Evolutionary conservation across 768 basidiomycete genomes (phyloP), one percentile per base, ranked within the genome.

Genomic region (Thelephora ganbajun): DNA sequence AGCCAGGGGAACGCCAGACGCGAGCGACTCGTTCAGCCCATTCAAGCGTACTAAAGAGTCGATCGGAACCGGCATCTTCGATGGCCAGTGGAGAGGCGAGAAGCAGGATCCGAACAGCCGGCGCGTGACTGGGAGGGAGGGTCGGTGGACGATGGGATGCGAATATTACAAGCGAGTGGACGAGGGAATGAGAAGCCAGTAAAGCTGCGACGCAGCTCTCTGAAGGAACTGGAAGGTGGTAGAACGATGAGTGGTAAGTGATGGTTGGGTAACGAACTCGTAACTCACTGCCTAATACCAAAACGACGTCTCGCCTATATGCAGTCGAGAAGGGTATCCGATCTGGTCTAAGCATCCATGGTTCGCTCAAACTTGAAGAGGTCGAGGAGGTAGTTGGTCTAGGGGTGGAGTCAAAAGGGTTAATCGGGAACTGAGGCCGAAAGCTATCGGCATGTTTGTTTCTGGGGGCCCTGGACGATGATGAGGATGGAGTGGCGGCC

Each of bases 11-110:
- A 3, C 66, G 57, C 68, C 68, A 69, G 11, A 58, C 20, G n/a
- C 63, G 59, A 3, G 61, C 60, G 6, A 68, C 56, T 4, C 63
- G 65, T 49, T 68, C 66, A 0, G 66, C 68, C 63, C 66, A 67
- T n/a, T 65, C 65, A 11, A 69, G 54, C 1, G 63, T 54, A 36
- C 60, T 58, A 7, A 63, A 64, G 42, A 69, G 57, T 19, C 64
- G 65, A 6, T 64, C 50, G 2, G 66, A 62, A 16, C 63, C 62
- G 11, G 54, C 54, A 26, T 58, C 57, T 47, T 65, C 63, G 30
- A 62, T 51, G 7, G 57, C 59, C 2, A 69, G 51, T 1, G 67
- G 67, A 6, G 55, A 45, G 1, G 53, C 52, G 7, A 69, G 58
- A 6, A 56, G 61, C n/a, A 68, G 56, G 35, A 66, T 51, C 48